These are phyloP conservation scores for Dunaliella salina DNA, from an alignment of 163 green algal genomes.

Conservation along the genomic window DNA sequence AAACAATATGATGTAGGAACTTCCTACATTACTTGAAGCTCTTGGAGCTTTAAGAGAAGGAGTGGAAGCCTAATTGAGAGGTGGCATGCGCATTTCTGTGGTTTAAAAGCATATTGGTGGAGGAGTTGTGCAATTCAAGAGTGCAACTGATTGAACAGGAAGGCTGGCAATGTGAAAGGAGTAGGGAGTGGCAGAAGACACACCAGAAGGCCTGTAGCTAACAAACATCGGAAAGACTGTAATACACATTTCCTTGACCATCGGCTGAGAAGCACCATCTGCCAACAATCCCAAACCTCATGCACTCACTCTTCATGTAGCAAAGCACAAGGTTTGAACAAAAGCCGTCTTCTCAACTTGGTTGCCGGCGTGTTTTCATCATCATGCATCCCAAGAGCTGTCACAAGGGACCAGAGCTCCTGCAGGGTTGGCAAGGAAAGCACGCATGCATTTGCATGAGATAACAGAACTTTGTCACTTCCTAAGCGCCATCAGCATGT, in stretches of 20 bases:
- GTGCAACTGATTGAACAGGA: too few species aligned
- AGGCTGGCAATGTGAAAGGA: too few species aligned
- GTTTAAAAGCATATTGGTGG: too few species aligned
- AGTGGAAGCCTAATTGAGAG: too few species aligned
- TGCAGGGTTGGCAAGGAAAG: not conserved
- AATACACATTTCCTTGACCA: not conserved
- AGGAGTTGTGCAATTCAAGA: too few species aligned
- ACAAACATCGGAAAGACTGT: not conserved
- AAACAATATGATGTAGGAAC: too few species aligned
- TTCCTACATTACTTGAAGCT: too few species aligned
- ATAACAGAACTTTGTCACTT: too few species aligned
- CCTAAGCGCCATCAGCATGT: not conserved
- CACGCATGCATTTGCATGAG: not conserved
- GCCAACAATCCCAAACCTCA: not conserved
- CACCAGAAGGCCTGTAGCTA: not conserved
- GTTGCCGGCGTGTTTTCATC: not conserved
- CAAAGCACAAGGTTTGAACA: not conserved
- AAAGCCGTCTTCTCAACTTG: not conserved
- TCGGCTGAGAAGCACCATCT: not conserved
- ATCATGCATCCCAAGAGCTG: not conserved
- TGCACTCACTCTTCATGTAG: not conserved
- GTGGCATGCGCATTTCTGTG: too few species aligned
- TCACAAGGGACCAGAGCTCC: not conserved
- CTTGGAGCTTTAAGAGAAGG: too few species aligned
- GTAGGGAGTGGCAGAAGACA: not conserved